Base-by-base conservation (phyloP, 495 filamentous ascomycete species). In the Hyaloscypha bicolor region DNA sequence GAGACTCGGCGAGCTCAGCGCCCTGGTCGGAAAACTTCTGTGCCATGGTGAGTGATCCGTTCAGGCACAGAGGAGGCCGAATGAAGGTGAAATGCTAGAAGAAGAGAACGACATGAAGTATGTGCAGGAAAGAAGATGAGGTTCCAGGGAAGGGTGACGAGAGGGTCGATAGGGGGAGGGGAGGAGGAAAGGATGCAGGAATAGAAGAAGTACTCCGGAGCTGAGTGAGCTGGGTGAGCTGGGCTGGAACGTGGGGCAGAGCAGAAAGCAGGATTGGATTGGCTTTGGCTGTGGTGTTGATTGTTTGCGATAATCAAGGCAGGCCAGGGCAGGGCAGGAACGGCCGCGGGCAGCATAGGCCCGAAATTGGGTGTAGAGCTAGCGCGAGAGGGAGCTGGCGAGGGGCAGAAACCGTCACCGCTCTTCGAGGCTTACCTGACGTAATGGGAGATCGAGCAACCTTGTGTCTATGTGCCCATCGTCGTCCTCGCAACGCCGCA, bases 21-120 rank as follows among this genome's bases (percentile, higher is more conserved):
- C 59, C 60, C 16, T 70, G 45, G 45, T 66, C 37, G 45, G n/a
- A n/a, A 52, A 70, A 61, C 39, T 69, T 63, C 64, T 67, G 64
- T 60, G 71, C 67, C 71, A 72, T 72, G 25, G 65, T 67, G 61
- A 56, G 53, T 56, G 25, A 25, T 29, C 19, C 1, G 29, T 56
- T 56, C 22, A 31, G 53, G 19, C 29, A 56, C 42, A 55, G 52
- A 37, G 22, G 12, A 14, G 30, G 37, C n/a, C 33, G 53, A 57
- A 58, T 8, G 53, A 65, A 2, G 19, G 53, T 30, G 32, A 58
- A 19, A 29, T 37, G 53, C 29, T 56, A 2, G 62, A 22, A 6
- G 35, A 58, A 65, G 52, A 57, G 33, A 48, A 65, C n/a, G 62
- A 66, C 55, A 52, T 51, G 29, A 31, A 60, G 22, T 33, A 35